Base-by-base conservation (phyloP, 495 filamentous ascomycete species). In the Penicillium taxi region DNA sequence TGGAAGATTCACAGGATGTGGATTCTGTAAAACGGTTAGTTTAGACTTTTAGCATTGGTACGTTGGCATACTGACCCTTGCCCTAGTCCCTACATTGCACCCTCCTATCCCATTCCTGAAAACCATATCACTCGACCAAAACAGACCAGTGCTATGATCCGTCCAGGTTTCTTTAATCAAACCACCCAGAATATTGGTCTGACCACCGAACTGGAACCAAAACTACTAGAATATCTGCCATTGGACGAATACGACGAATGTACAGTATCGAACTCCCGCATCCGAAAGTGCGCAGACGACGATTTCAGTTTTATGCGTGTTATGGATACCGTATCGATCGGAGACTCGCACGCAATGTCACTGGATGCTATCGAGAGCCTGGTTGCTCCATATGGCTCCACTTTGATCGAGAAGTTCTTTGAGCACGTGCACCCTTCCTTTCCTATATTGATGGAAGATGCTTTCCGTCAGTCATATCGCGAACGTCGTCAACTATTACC, bases 361-460 rank as follows among this genome's bases (percentile, higher is more conserved):
- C 64, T 83, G 36, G 82, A 87, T 50, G 78, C 78, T 48, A 80
- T 96, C 50, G 86, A 96, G 58, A 75, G 74, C 41, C 65, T 91
- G 48, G 82, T 96, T 32, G 75, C 82, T 20, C 84, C 86, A 5
- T 77, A 94, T 59, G 87, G 87, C 26, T 75, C 79, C 38, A 78
- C 78, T 8, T 53, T 95, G 55, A 77, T 96, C 33, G 82, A 90
- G 41, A 72, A 93, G 34, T 98, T 89, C 68, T 94, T 94, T 49
- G 74, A 78, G 35, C 71, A 85, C 35, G 80, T 96, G 29, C 91
- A 96, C 57, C 89, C 87, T 1, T 86, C 75, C 40, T 93, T 94
- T 48, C 90, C 90, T 21, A 86, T 98, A 41, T 65, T 95, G 33
- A 81, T 94, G 50, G 89, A 94, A 64, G 74, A 78, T 42, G 74